Conservation (phyloP, 305 asterid genomes). For the Plantago lanceolata region DNA sequence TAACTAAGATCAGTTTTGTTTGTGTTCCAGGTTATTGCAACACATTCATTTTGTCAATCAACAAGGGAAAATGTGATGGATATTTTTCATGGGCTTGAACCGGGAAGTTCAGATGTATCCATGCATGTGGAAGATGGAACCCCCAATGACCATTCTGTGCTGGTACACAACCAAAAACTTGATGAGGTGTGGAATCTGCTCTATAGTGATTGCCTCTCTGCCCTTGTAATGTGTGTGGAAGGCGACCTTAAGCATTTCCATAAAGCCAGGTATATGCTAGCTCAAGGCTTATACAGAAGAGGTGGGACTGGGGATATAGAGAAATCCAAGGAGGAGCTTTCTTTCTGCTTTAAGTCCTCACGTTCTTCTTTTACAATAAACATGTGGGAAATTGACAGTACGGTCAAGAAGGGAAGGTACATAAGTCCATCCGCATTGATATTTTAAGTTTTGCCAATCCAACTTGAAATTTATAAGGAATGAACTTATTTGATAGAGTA, state of each 20-base stretch:
- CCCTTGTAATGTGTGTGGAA: conserved; percentile 87
- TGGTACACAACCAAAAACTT: conserved; percentile 33
- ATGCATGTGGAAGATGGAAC: conserved; percentile 39
- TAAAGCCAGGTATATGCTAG: conserved; percentile 89
- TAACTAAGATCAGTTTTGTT: conserved; percentile 15
- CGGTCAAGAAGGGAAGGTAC: conserved; percentile 91
- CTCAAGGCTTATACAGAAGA: conserved; percentile 84
- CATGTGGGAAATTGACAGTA: conserved; percentile 99
- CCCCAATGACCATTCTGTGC: conserved; percentile 32
- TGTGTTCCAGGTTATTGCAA: conserved; percentile 64
- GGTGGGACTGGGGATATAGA: conserved; percentile 73
- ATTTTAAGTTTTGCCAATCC: conserved; percentile 3
- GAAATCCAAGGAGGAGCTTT: conserved; percentile 96
- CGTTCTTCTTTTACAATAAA: conserved; percentile 92
- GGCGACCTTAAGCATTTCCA: conserved; percentile 99
- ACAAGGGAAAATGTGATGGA: conserved; percentile 46
- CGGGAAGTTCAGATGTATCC: conserved; percentile 42
- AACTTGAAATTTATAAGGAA: not conserved
- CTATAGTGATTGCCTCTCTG: conserved; percentile 87
- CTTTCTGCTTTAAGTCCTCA: conserved; percentile 92
- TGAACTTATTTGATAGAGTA: no score
- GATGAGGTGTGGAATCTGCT: conserved; percentile 75
- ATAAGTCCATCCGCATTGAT: conserved; percentile 20
- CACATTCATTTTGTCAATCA: conserved; percentile 61
- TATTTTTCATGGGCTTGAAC: conserved; percentile 34